A percentile compares a stretch with the other conserved stretches of the same genome.
Evolutionary conservation across 2,329 filamentous ascomycete genomes (phyloP).

Genomic region (Hypoxylon sp.): DNA sequence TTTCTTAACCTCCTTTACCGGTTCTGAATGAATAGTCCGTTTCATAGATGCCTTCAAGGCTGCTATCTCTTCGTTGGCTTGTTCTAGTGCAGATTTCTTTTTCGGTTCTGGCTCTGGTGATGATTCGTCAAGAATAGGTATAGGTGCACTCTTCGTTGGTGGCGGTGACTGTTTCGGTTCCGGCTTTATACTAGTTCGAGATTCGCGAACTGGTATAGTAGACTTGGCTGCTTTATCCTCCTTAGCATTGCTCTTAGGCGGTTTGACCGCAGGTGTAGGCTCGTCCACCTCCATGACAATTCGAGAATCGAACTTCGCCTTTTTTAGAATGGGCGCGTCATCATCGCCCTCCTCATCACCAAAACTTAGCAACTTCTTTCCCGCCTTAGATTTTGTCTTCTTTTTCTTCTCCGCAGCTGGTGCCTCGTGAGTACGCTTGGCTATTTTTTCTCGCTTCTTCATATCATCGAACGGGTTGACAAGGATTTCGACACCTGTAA

Average conservation of each 20-base stretch:
- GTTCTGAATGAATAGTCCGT: conserved; percentile 68
- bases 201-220: conserved; percentile 52
- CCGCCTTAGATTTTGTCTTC: conserved; percentile 77
- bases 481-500: conserved; percentile 80
- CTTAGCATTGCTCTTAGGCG: conserved; percentile 51
- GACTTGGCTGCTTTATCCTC: conserved; percentile 50
- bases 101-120: conserved; percentile 57
- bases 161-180: conserved; percentile 41
- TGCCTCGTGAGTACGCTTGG: conserved; percentile 64
- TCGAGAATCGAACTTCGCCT: conserved; percentile 83
- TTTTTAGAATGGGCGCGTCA: conserved; percentile 76
- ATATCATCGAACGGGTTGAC: conserved; percentile 88
- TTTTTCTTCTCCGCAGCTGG: conserved; percentile 67
- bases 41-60: conserved; percentile 87
- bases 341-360: conserved; percentile 77
- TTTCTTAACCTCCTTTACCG: conserved; percentile 72
- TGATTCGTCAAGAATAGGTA: conserved; percentile 49
- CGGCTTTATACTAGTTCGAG: conserved; percentile 41
- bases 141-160: conserved; percentile 47
- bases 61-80: conserved; percentile 84
- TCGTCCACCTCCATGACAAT: conserved; percentile 74
- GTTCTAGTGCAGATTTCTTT: conserved; percentile 71
- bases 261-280: conserved; percentile 49
- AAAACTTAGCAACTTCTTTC: conserved; percentile 85
- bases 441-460: conserved; percentile 75